These are phyloP conservation scores for Endothia cerciana DNA, from an alignment of 2,329 filamentous ascomycete genomes.

Conservation along the genomic window DNA sequence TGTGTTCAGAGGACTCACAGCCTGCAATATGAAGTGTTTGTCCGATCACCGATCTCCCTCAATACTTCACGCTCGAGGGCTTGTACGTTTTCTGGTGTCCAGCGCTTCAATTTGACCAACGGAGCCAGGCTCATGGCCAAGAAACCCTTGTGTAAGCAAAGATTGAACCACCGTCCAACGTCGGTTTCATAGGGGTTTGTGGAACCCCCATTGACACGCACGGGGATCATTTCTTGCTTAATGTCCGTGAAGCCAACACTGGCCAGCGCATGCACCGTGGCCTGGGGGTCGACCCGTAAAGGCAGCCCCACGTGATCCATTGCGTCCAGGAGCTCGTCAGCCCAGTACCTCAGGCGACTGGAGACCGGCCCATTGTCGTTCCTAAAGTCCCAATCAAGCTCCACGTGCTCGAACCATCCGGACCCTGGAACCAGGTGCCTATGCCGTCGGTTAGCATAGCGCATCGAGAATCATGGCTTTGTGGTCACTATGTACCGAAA, in stretches of 20 bases:
- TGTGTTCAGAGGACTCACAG: constrained; percentile 61
- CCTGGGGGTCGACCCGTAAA: constrained; percentile 59
- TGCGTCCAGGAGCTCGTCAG: constrained; percentile 66
- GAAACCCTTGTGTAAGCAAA: constrained; percentile 73
- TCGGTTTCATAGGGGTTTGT: constrained; percentile 65
- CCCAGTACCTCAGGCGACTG: constrained; percentile 65
- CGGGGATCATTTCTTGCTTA: constrained; percentile 66
- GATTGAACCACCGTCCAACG: constrained; percentile 82
- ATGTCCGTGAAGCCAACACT: constrained; percentile 81
- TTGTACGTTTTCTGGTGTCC: constrained; percentile 64
- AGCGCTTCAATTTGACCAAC: constrained; percentile 67
- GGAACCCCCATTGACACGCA: constrained; percentile 78
- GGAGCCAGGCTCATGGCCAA: constrained; percentile 75
- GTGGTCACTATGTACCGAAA: constrained; percentile 55
- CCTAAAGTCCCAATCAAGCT: constrained; percentile 81
- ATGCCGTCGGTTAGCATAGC: constrained; percentile 31
- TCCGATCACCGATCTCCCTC: constrained; percentile 69
- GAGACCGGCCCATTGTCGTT: constrained; percentile 69
- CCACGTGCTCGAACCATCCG: constrained; percentile 83
- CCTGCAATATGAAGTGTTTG: constrained; percentile 73
- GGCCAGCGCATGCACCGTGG: constrained; percentile 64
- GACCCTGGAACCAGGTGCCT: constrained; percentile 77
- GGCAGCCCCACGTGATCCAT: constrained; percentile 68
- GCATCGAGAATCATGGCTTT: not conserved
- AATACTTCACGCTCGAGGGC: constrained; percentile 66